A percentile compares a stretch with the other conserved stretches of the same genome.
phyloP scores from a whole-genome alignment of 2,329 filamentous ascomycete genomes.

The Fusarium zealandicum region DNA sequence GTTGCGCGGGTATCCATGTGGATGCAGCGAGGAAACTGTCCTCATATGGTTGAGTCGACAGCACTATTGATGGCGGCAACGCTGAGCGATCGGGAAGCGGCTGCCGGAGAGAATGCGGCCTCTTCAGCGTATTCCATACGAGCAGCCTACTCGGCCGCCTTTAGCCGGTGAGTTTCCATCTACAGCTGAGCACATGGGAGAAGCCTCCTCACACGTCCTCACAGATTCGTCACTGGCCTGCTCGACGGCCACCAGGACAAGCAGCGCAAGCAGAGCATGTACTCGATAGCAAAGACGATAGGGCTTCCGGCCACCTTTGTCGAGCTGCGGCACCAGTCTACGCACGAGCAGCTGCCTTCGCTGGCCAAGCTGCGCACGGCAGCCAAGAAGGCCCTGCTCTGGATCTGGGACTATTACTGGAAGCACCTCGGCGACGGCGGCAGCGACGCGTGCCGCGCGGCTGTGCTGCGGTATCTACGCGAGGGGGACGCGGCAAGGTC shows the following conservation, averaged over 20 bases:
- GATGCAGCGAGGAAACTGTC: conserved; percentile 77
- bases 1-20: conserved; percentile 69
- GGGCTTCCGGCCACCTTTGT: conserved; percentile 81
- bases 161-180: conserved; percentile 66
- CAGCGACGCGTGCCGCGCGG: conserved; percentile 43
- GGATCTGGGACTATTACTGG: conserved; percentile 95
- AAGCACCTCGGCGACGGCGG: conserved; percentile 51
- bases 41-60: conserved; percentile 81
- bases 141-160: conserved; percentile 76
- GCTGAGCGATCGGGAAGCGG: conserved; percentile 63
- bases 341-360: conserved; percentile 85
- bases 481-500: conserved; percentile 43
- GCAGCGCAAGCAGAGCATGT: conserved; percentile 74
- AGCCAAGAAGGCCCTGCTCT: conserved; percentile 73
- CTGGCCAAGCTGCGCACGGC: conserved; percentile 75
- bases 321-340: conserved; percentile 87
- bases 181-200: neutral
- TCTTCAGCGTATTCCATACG: conserved; percentile 67
- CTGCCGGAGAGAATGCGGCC: conserved; percentile 43
- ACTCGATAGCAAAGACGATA: conserved; percentile 71
- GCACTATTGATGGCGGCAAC: conserved; percentile 74
- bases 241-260: conserved; percentile 76
- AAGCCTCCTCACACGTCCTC: neutral
- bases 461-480: conserved; percentile 51
- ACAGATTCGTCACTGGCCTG: conserved; percentile 80